Base-by-base conservation (phyloP, 768 basidiomycete species). In the Hydnomerulius pinastri region DNA sequence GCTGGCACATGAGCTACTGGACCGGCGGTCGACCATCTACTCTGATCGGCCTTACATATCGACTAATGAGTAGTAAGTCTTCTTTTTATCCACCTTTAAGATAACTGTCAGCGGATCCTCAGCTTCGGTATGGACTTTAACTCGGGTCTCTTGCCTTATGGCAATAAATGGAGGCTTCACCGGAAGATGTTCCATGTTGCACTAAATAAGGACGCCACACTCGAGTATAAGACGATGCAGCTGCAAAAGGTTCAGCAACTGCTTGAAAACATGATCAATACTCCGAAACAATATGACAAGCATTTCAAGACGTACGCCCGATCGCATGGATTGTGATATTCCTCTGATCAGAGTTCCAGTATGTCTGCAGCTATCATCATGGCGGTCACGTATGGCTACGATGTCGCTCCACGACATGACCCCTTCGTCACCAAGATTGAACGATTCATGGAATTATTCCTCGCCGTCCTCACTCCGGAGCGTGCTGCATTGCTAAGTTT, bases 111-210 rank as follows among this genome's bases (percentile, higher is more conserved):
- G 17, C 23, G 9, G 2, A 24, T 6, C 1, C 30, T 12, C 45
- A 68, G 66, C 21, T 62, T 69, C 41, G 67, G 67, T 15, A 53
- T 69, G 51, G 56, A 68, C 38, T 71, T 71, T 30, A 57, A 50
- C 42, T 61, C 63, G 28, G 59, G 47, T 1, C 47, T 69, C 33
- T 48, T 72, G 29, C 59, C 57, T 10, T 69, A 71, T n/a, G 66
- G 71, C 18, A 40, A 50, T 38, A 17, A 21, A 23, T 71, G 67
- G 71, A 56, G 58, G 27, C 54, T 52, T 5, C 71, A 72, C 27
- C 67, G 70, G 20, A 69, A 56, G 38, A 27, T 68, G 47, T 61
- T 47, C 43, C 60, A 61, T 13, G 4, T 21, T 15, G 40, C 44
- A 3, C 41, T 72, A 39, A 62, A 48, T 55, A 60, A 56, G 45